phyloP scores from a whole-genome alignment of 2,329 filamentous ascomycete genomes.

The Arthrocladium fulminans region DNA sequence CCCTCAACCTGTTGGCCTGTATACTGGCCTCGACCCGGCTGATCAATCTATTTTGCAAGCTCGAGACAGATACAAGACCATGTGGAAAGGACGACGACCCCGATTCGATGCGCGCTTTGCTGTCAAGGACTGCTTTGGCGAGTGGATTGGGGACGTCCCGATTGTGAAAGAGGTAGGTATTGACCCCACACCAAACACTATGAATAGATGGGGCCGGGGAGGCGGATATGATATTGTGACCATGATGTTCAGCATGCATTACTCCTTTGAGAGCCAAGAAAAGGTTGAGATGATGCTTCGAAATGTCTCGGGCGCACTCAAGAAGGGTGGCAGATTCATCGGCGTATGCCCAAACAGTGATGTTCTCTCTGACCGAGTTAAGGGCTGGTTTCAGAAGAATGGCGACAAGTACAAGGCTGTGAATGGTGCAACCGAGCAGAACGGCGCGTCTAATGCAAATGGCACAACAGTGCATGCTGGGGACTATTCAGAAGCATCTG shows the following conservation, averaged over 20 bases:
- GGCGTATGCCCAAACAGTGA: conserved; percentile 97
- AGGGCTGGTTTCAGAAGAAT: conserved; percentile 58
- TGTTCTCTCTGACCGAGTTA: conserved; percentile 71
- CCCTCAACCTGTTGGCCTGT: conserved; percentile 81
- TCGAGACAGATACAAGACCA: conserved; percentile 67
- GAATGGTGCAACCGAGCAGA: conserved; percentile 18
- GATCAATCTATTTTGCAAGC: conserved; percentile 89
- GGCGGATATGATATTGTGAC: conserved; percentile 92
- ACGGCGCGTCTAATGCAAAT: conserved; percentile 10
- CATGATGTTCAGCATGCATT: conserved; percentile 99
- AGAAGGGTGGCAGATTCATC: conserved; percentile 89
- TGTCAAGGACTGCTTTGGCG: conserved; percentile 85
- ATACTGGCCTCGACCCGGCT: conserved; percentile 88
- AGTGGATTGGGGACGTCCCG: conserved; percentile 69
- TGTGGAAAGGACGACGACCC: conserved; percentile 52
- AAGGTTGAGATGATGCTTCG: conserved; percentile 86
- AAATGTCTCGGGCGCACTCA: conserved; percentile 82
- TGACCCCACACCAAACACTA: conserved; percentile 56
- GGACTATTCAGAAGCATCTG: conserved; percentile 37
- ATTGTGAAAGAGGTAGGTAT: conserved; percentile 84
- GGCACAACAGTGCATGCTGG: conserved; percentile 37
- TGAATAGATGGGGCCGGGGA: conserved; percentile 54
- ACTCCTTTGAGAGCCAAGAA: conserved; percentile 86
- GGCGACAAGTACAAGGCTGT: conserved; percentile 40
- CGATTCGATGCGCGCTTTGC: conserved; percentile 81